Base-by-base conservation (phyloP, 805 yeast genomes). In the Candida schatavii region DNA sequence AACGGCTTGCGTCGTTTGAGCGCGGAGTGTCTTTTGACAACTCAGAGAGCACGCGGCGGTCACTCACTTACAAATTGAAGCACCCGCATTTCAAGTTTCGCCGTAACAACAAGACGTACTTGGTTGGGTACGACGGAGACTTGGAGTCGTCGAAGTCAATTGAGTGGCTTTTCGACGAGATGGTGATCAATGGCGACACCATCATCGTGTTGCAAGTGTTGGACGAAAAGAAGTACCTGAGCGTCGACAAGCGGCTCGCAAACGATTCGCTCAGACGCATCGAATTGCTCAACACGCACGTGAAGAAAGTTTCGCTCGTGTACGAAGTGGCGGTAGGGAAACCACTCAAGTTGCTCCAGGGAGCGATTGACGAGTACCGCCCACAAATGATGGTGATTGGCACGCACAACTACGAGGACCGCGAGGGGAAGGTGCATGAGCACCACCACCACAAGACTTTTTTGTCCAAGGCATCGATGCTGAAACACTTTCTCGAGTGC, bases 371-470 rank as follows among this genome's bases (percentile, higher is more conserved):
- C 20, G 74, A 69, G 47, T 70, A 65, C 47, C 53, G 57, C 37
- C 75, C 75, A 2, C 64, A 64, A n/a, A 68, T 70, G 72, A 67
- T 70, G 74, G 52, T 64, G 25, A 66, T 70, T 19, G 75, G 75
- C 2, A 64, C 72, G 7, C 70, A 65, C 43, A 66, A 64, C 37
- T 55, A 56, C 18, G 64, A 54, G 11, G 54, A 55, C 37, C 44
- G 39, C 17, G 34, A 27, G 7, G 42, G 40, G 9, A 20, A 23
- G 7, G 40, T 32, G 9, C 48, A 48, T 38, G 38, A 41, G 11
- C 33, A 43, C 15, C 42, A 43, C 17, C 52, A 51, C n/a, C 56
- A 54, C 29, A 47, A 53, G 45, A 49, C 59, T 11, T 53, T 69
- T 30, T 54, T 68, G 35, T 49, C 64, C 20, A 66, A 64, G 41